phyloP scores from a whole-genome alignment of 768 basidiomycete species.

The Amanita muscaria region DNA sequence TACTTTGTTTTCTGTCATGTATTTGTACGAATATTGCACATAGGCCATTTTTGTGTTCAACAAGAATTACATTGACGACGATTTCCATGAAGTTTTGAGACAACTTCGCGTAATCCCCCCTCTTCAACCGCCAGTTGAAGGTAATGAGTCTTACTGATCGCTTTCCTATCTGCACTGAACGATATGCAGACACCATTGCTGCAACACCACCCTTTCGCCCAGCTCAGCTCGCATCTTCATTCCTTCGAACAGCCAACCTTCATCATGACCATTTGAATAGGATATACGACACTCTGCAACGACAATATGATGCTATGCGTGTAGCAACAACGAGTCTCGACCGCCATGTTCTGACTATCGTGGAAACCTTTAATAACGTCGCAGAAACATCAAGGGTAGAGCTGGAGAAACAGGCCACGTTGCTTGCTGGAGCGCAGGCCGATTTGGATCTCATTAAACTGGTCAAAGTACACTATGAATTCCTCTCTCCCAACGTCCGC shows the following conservation, averaged over 20 bases:
- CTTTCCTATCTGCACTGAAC: not conserved
- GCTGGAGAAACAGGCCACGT: slow-evolving; percentile 52
- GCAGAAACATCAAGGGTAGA: slow-evolving; percentile 48
- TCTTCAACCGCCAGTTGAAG: slow-evolving; percentile 65
- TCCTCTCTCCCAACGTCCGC: slow-evolving; percentile 57
- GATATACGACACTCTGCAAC: slow-evolving; percentile 42
- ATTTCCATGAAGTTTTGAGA: slow-evolving; percentile 55
- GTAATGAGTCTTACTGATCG: slow-evolving; percentile 25
- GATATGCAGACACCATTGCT: slow-evolving; percentile 41
- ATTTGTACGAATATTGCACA: not conserved
- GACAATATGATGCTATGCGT: slow-evolving; percentile 61
- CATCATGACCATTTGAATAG: slow-evolving; percentile 58
- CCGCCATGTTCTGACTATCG: slow-evolving; percentile 59
- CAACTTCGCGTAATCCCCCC: slow-evolving; percentile 52
- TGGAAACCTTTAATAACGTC: slow-evolving; percentile 62
- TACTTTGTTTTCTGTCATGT: slow-evolving; percentile 12
- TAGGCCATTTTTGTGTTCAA: slow-evolving; percentile 79
- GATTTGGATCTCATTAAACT: slow-evolving; percentile 64
- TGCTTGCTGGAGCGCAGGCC: slow-evolving; percentile 57
- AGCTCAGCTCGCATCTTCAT: slow-evolving; percentile 57
- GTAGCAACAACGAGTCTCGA: slow-evolving; percentile 71
- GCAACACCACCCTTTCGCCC: slow-evolving; percentile 69
- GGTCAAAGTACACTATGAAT: slow-evolving; percentile 66
- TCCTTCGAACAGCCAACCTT: slow-evolving; percentile 50
- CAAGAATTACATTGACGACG: slow-evolving; percentile 67